A percentile compares a stretch with the other conserved stretches of the same genome.
Evolutionary conservation across 306 rosid genomes (phyloP).

Genomic region (Ormosia emarginata): DNA sequence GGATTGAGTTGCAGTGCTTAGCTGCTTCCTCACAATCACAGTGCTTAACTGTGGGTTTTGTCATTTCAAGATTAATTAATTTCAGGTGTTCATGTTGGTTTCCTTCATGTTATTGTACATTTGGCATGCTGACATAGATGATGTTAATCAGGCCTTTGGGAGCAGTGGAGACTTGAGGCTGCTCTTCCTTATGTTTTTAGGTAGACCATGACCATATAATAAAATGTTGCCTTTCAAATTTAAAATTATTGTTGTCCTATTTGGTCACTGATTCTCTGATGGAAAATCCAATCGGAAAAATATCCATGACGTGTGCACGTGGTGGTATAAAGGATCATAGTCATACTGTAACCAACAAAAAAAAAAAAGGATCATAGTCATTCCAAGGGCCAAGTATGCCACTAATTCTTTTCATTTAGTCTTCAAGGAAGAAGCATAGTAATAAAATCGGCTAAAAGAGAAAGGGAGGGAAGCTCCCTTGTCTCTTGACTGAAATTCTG

Average conservation of each 20-base stretch:
- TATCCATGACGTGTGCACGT: background rate
- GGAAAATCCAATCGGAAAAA: background rate
- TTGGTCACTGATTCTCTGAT: background rate
- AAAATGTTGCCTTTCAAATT: background rate
- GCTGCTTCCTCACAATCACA: slow-evolving; percentile 6
- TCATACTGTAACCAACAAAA: no score
- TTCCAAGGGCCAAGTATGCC: no score
- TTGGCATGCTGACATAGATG: slow-evolving; percentile 2
- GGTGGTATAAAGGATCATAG: no score
- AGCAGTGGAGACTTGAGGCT: background rate
- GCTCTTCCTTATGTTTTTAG: background rate
- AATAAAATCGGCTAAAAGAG: no score
- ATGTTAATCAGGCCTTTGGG: background rate
- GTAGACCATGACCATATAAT: background rate
- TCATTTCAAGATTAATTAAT: background rate
- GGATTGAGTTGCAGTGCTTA: slow-evolving; percentile 18
- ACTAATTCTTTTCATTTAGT: no score
- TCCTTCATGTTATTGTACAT: slow-evolving; percentile 3
- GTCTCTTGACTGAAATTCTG: no score
- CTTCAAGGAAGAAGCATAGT: no score
- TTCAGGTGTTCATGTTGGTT: slow-evolving; percentile 11
- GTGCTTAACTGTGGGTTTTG: slow-evolving; percentile 23
- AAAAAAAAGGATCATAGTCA: no score
- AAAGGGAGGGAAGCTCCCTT: no score
- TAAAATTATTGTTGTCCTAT: background rate